These are phyloP conservation scores for Cryptococcus maquisensis DNA, from an alignment of 1,284 basidiomycete species.

Conservation along the genomic window DNA sequence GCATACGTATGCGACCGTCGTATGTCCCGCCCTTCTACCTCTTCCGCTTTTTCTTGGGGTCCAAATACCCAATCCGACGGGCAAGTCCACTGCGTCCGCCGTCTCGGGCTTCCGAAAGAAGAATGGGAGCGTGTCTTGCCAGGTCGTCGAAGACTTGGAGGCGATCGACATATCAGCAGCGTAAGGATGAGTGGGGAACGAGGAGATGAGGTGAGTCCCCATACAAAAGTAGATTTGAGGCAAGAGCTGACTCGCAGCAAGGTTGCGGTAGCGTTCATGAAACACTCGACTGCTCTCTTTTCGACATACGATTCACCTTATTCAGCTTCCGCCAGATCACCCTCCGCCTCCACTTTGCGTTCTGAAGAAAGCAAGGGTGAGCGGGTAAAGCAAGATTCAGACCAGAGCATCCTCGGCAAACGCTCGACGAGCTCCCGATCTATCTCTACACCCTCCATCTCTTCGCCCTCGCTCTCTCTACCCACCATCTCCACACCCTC, in stretches of 20 bases:
- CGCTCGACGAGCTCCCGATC: no score
- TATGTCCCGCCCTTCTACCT: constrained; percentile 61
- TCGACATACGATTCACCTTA: constrained; percentile 64
- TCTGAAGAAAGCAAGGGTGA: no score
- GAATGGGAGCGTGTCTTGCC: constrained; percentile 34
- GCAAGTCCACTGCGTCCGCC: constrained; percentile 70
- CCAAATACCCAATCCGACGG: constrained; percentile 45
- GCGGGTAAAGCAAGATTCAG: no score
- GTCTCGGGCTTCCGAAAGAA: constrained; percentile 61
- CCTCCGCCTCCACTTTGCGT: not conserved
- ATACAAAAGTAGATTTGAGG: not conserved
- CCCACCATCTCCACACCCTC: no score
- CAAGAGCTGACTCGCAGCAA: constrained; percentile 1
- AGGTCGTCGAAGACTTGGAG: constrained; percentile 32
- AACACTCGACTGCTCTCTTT: constrained; percentile 74
- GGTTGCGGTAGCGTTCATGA: constrained; percentile 60
- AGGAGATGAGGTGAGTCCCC: constrained; percentile 65
- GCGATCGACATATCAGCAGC: constrained; percentile 67
- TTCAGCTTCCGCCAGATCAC: constrained; percentile 13
- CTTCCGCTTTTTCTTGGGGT: constrained; percentile 72
- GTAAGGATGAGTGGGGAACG: constrained; percentile 69
- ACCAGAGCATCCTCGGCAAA: no score
- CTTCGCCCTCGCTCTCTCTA: no score
- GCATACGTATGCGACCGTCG: constrained; percentile 86
- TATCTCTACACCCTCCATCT: no score